A percentile compares a stretch with the other conserved stretches of the same genome.
These are phyloP conservation scores for Parastagonospora nodorum DNA, from an alignment of 2,329 filamentous ascomycete species.

Conservation along the genomic window DNA sequence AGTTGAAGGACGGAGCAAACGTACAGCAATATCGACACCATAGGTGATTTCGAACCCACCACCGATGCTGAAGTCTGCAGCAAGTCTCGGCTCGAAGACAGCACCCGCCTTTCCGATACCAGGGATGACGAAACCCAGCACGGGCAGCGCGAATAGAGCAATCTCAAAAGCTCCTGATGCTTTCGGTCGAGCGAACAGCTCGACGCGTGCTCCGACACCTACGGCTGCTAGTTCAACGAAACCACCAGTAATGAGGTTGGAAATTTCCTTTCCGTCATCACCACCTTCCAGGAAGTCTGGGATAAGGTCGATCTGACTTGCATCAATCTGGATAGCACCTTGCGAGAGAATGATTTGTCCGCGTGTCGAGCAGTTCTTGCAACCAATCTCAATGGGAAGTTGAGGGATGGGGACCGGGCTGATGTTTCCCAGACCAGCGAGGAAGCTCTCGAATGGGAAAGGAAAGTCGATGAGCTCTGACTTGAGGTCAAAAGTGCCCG, in stretches of 20 bases:
- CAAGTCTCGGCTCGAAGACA: conserved; percentile 37
- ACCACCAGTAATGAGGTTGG: conserved; percentile 38
- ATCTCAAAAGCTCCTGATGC: conserved; percentile 27
- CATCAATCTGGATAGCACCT: conserved; percentile 35
- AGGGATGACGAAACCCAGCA: conserved; percentile 42
- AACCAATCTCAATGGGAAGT: conserved; percentile 38
- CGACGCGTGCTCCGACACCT: conserved; percentile 40
- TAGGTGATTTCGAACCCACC: conserved; percentile 41
- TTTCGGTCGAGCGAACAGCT: conserved; percentile 38
- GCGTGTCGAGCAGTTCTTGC: conserved; percentile 42
- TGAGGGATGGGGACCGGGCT: conserved; percentile 15
- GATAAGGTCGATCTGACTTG: conserved; percentile 27
- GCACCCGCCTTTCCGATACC: conserved; percentile 44
- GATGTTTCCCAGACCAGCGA: conserved; percentile 14
- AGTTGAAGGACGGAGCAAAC: conserved; percentile 2
- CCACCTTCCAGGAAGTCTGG: conserved; percentile 30
- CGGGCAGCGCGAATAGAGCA: conserved; percentile 28
- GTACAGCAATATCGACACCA: conserved; percentile 44
- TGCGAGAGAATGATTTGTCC: conserved; percentile 39
- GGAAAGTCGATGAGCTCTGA: conserved; percentile 30
- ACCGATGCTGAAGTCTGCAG: conserved; percentile 31
- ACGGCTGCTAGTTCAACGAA: conserved; percentile 40
- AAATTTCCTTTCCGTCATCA: conserved; percentile 28
- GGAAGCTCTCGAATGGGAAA: conserved; percentile 25
- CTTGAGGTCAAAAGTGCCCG: conserved; percentile 27